Evolutionary conservation across 2,329 filamentous ascomycete genomes (phyloP).

Genomic region (Fusarium verrucosum): DNA sequence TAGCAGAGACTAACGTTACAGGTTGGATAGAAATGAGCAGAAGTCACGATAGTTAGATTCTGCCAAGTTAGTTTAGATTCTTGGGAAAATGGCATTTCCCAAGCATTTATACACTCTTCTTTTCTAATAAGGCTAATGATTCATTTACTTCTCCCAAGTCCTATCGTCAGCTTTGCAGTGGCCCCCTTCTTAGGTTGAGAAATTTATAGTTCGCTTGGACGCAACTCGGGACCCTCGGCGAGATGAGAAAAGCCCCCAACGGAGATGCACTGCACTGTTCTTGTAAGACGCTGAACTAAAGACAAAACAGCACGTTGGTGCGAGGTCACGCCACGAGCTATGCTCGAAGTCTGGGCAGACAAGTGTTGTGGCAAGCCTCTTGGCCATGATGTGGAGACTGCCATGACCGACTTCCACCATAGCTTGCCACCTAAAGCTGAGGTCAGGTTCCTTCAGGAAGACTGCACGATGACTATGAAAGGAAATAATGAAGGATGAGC

Average conservation of each 20-base stretch:
- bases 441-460: background rate
- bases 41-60: no score
- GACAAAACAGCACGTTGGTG: background rate
- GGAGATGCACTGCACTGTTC: background rate
- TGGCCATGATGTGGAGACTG: background rate
- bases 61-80: no score
- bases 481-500: no score
- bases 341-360: background rate
- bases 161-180: background rate
- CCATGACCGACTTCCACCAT: background rate
- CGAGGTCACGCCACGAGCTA: background rate
- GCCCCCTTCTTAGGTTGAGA: constrained; percentile 4
- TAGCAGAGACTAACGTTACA: no score
- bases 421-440: background rate
- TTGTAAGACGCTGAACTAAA: background rate
- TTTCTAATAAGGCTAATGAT: no score
- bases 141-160: no score
- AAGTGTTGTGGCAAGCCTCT: constrained; percentile 1
- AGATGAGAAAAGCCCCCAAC: background rate
- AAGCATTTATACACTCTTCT: no score
- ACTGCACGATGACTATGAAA: background rate
- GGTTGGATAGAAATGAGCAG: no score
- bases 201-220: background rate
- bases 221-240: background rate
- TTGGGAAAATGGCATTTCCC: no score